Base-by-base conservation (phyloP, 768 basidiomycete genomes). In the Lentinus brumalis region DNA sequence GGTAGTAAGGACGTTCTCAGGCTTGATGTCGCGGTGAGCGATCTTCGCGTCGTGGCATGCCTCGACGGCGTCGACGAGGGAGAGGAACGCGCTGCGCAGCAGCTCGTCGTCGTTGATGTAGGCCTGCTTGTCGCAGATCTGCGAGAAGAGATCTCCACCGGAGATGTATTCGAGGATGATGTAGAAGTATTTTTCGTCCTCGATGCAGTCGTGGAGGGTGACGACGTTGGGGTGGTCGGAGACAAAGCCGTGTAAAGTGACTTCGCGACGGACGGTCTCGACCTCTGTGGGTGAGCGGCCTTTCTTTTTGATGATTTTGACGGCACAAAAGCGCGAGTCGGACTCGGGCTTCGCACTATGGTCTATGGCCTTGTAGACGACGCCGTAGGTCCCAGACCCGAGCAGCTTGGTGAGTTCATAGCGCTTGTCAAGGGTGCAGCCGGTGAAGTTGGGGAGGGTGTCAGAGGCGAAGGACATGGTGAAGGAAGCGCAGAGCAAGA, bases 111-210 rank as follows among this genome's bases (percentile, higher is more conserved):
- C 70, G 41, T 80, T 76, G 45, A 73, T 53, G 65, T 76, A 81
- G 62, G 71, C 56, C 51, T 65, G 56, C 12, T 61, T 38, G 7
- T 66, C 65, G 66, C 79, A 79, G 75, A 80, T 77, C 12, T 73
- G 70, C 70, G 45, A 77, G 62, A 79, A 81, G 60, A 98, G 81
- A 75, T 98, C 95, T 39, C 92, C 92, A 68, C 92, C 89, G 47
- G 87, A 81, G 57, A 90, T 93, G 75, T 87, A 96, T 71, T 98
- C 92, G 87, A 97, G 90, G 70, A 98, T 82, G 73, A 97, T 87
- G 77, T 88, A 96, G 59, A 91, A 88, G 76, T 84, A 86, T 65
- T 82, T 80, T 57, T 80, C 79, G 67, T 94, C 92, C 71, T 95
- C 91, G 64, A 96, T 80, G 61, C 94, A 86, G 65, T 91, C 88